Evolutionary conservation across 306 rosid genomes (phyloP).

Genomic region (Casuarina glauca): DNA sequence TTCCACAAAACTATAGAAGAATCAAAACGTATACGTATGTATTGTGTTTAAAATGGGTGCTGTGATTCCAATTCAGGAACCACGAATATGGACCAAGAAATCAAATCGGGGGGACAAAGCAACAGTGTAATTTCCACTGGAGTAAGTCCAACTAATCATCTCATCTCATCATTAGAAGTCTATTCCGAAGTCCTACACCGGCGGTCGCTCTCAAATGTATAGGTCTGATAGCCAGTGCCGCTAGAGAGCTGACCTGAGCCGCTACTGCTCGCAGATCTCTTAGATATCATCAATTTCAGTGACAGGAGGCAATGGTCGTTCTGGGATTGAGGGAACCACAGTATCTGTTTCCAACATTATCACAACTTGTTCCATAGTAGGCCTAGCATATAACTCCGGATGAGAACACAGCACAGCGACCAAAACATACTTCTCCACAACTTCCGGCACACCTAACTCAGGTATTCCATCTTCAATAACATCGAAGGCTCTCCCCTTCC

Average conservation of each 20-base stretch:
- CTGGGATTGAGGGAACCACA: constrained; percentile 71
- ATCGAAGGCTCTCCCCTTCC: constrained; percentile 63
- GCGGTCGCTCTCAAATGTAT: constrained; percentile 31
- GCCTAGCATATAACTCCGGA: constrained; percentile 92
- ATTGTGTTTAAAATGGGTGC: constrained; percentile 41
- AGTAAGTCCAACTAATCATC: constrained; percentile 28
- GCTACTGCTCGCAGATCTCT: constrained; percentile 55
- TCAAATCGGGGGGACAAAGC: constrained; percentile 23
- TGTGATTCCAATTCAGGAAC: constrained; percentile 18
- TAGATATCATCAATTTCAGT: constrained; percentile 67
- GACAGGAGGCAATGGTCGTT: constrained; percentile 74
- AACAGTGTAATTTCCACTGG: constrained; percentile 27
- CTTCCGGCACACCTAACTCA: constrained; percentile 56
- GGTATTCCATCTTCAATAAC: constrained; percentile 79
- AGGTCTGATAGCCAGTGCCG: constrained; percentile 60
- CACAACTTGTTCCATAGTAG: constrained; percentile 95
- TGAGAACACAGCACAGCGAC: constrained; percentile 89
- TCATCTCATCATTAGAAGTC: constrained; percentile 7
- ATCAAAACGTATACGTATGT: constrained; percentile 35
- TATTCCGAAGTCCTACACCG: constrained; percentile 20
- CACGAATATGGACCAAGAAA: constrained; percentile 32
- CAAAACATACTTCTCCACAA: constrained; percentile 78
- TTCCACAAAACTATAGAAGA: constrained; percentile 22
- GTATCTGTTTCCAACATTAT: constrained; percentile 88
- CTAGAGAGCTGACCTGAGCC: constrained; percentile 59